Conservation (phyloP, 768 basidiomycete genomes). For the Lentinula aciculospora region DNA sequence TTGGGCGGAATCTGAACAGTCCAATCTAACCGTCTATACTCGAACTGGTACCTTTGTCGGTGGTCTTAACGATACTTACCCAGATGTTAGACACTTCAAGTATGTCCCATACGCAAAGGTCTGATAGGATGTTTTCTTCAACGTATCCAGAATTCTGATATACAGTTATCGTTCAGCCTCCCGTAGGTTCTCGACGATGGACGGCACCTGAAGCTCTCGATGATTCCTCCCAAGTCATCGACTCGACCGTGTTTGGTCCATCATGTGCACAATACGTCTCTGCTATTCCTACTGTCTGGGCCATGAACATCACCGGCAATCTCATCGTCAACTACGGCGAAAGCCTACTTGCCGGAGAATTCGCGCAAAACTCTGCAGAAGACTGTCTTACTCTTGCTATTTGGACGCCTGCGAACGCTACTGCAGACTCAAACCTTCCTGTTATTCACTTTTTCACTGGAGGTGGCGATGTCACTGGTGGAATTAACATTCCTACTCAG, state of each 20-base stretch:
- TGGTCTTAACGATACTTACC: constrained; percentile 6
- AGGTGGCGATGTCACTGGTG: constrained; percentile 8
- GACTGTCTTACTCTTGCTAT: constrained; percentile 11
- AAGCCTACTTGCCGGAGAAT: constrained; percentile 6
- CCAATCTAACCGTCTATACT: constrained; percentile 3
- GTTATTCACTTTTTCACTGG: constrained; percentile 12
- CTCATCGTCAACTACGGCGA: constrained; percentile 10
- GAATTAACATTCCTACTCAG: constrained; percentile 10
- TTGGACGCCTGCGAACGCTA: constrained; percentile 11
- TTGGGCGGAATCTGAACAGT: not conserved
- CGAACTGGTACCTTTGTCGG: constrained; percentile 7
- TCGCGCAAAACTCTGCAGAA: constrained; percentile 7
- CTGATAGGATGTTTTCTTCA: not conserved
- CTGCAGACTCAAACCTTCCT: constrained; percentile 9
- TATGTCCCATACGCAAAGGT: constrained; percentile 8
- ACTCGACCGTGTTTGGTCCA: constrained; percentile 6
- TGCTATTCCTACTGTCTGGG: constrained; percentile 7
- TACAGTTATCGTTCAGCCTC: constrained; percentile 4
- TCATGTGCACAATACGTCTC: constrained; percentile 12
- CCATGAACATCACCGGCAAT: constrained; percentile 8
- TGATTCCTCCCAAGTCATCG: not conserved
- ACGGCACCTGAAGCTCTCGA: constrained; percentile 6
- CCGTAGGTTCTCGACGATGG: constrained; percentile 8
- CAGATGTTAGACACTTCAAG: constrained; percentile 10
- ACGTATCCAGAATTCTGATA: not conserved